These are phyloP conservation scores for Verticillium isaacii DNA, from an alignment of 2,329 filamentous ascomycete species.

Conservation along the genomic window DNA sequence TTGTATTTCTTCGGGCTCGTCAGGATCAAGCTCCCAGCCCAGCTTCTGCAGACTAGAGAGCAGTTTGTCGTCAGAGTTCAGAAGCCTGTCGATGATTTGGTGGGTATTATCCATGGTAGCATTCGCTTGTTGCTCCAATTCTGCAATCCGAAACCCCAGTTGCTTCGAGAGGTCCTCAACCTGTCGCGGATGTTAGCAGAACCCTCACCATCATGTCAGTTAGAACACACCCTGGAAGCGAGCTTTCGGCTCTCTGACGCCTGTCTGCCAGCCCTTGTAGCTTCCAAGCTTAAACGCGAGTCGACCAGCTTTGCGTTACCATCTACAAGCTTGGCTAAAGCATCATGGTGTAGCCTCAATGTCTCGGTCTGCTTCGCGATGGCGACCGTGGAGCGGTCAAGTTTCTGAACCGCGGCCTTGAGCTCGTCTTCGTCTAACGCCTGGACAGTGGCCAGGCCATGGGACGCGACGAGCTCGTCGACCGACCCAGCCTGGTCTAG, in stretches of 20 bases:
- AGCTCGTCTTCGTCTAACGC: conserved; percentile 57
- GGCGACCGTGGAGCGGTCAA: conserved; percentile 59
- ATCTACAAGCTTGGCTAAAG: conserved; percentile 48
- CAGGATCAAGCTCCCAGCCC: conserved; percentile 52
- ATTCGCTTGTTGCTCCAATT: conserved; percentile 47
- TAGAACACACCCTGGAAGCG: conserved; percentile 31
- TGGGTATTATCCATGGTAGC: conserved; percentile 38
- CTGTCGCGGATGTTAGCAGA: conserved; percentile 19
- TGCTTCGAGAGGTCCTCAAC: conserved; percentile 43
- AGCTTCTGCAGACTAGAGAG: conserved; percentile 63
- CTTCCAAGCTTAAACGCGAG: conserved; percentile 28
- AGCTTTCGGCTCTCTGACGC: conserved; percentile 36
- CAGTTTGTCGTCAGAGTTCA: conserved; percentile 61
- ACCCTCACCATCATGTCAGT: background rate
- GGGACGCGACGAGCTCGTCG: conserved; percentile 36
- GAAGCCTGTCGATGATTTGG: conserved; percentile 41
- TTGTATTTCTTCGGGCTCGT: conserved; percentile 45
- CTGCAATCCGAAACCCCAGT: conserved; percentile 39
- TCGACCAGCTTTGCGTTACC: conserved; percentile 29
- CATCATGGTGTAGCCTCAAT: conserved; percentile 57
- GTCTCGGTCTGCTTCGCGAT: conserved; percentile 61
- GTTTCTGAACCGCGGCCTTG: conserved; percentile 53
- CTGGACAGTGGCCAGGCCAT: conserved; percentile 42
- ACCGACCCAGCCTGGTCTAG: conserved; percentile 44
- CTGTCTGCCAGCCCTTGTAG: conserved; percentile 29